Base-by-base conservation (phyloP, 192 early-diverging fungal genomes). In the Umbelopsis sp. region DNA sequence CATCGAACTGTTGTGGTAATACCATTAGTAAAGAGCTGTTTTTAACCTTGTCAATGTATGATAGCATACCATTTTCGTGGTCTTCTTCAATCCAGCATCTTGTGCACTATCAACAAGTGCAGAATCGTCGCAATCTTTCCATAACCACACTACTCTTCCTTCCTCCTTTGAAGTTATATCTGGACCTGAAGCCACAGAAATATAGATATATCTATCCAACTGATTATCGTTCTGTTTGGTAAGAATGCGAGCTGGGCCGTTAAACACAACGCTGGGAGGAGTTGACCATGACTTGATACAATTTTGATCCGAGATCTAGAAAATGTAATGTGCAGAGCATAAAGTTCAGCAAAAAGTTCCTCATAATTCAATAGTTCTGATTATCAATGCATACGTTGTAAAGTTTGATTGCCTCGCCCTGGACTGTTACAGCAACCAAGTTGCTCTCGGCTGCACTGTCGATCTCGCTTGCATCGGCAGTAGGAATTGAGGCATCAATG, bases 381-480 rank as follows among this genome's bases (percentile, higher is more conserved):
- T 21, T 17, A 1, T 12, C 54, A n/a, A 17, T 26, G 71, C 74
- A 67, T 74, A 86, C 84, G 68, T 84, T 82, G 51, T 82, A 86
- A n/a, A 84, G 75, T 44, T 86, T 81, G 25, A 86, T 72, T 17
- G 82, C 84, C 59, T 83, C 80, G 45, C 82, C 81, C 50, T 86
- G 84, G 7, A 84, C 79, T 44, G 84, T 83, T 25, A 86, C 76
- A 25, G 77, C 82, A 25, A 82, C 74, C 6, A 79, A 65, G 51
- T 76, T 71, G 38, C 77, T 25, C 34, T 76, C 69, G 7, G 69
- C 71, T 8, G 47, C 53, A 36, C 59, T 49, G 26, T 36, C 38
- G 20, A 29, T 22, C 29, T 74, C 68, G 25, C 62, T 66, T 26
- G 32, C 65, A 45, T 69, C 59, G 38, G 53, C 59, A 31, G 73